These are phyloP conservation scores for Pisolithus thermaeus DNA, from an alignment of 1,284 basidiomycete species.

Conservation along the genomic window DNA sequence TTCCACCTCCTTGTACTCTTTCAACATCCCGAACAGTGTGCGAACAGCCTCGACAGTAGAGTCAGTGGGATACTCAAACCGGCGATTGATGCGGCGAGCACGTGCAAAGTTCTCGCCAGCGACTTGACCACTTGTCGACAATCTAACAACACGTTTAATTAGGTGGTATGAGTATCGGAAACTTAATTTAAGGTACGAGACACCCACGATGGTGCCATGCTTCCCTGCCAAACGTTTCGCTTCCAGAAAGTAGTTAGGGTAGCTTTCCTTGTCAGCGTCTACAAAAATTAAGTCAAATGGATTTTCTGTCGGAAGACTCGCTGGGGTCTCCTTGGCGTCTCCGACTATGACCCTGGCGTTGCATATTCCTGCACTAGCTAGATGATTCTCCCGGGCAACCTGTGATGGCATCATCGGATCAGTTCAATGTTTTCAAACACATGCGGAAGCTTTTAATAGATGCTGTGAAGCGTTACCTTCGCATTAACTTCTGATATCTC, in stretches of 20 bases:
- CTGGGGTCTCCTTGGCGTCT: conserved; percentile 42
- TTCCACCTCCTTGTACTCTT: conserved; percentile 51
- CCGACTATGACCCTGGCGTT: conserved; percentile 48
- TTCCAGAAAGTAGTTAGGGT: conserved; percentile 45
- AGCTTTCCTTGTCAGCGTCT: conserved; percentile 54
- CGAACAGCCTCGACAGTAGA: conserved; percentile 42
- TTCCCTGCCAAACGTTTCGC: conserved; percentile 50
- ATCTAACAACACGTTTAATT: background rate
- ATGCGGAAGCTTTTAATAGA: background rate
- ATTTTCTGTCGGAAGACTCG: conserved; percentile 34
- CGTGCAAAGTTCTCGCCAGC: conserved; percentile 30
- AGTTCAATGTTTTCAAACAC: background rate
- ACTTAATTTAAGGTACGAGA: background rate
- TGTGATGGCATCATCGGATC: conserved; percentile 15
- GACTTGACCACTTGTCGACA: background rate
- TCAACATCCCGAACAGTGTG: conserved; percentile 39
- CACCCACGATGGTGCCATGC: conserved; percentile 52
- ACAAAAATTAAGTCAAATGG: conserved; percentile 58
- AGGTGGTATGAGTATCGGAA: no score
- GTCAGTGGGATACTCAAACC: conserved; percentile 18
- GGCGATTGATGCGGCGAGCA: conserved; percentile 8
- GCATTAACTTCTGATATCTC: conserved; percentile 47
- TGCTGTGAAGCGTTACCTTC: conserved; percentile 27
- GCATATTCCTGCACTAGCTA: conserved; percentile 41
- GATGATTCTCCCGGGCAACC: conserved; percentile 47